Conservation (phyloP, 345 rosid genomes). For the Rhodamnia argentea region DNA sequence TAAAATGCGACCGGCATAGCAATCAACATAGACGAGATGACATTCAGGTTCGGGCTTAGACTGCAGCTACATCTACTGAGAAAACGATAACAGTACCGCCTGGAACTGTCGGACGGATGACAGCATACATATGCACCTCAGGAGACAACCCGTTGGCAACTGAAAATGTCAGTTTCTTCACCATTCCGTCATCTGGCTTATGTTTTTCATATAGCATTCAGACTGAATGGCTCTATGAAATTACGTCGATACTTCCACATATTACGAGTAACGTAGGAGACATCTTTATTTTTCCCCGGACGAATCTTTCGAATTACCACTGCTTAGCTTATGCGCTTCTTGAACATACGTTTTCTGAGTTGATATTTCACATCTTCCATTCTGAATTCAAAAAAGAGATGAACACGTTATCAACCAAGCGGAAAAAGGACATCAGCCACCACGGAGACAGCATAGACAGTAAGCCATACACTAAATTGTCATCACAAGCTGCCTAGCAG, state of each 20-base stretch:
- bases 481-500: background rate
- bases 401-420: no score
- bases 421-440: background rate
- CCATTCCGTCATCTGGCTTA: no score
- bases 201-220: no score
- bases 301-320: no score
- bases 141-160: conserved; percentile 60
- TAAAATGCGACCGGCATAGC: background rate
- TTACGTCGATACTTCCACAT: no score
- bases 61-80: background rate
- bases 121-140: conserved; percentile 70
- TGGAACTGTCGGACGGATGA: conserved; percentile 68
- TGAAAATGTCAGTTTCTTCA: conserved; percentile 44
- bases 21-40: background rate
- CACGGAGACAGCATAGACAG: background rate
- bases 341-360: conserved; percentile 69
- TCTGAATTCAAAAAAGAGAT: conserved; percentile 29
- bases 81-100: conserved; percentile 21
- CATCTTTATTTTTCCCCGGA: no score
- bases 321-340: conserved; percentile 76
- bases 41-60: background rate
- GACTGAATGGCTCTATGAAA: no score
- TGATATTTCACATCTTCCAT: conserved; percentile 86
- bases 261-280: no score
- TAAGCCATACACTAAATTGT: background rate